phyloP scores from a whole-genome alignment of 2,329 filamentous ascomycete species.

The Scopulariopsis brevicaulis region DNA sequence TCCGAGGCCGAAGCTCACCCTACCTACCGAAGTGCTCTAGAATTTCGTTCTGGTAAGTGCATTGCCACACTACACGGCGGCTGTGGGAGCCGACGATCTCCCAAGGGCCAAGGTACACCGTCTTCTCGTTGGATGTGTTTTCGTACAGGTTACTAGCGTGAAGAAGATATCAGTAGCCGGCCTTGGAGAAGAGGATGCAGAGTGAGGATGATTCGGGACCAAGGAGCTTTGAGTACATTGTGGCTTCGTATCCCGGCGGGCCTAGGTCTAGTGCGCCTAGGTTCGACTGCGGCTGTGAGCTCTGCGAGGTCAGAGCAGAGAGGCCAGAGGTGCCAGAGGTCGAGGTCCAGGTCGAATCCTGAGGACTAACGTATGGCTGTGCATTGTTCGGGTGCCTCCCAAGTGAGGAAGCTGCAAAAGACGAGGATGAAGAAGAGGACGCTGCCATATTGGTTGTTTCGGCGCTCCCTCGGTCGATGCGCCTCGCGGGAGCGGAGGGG shows the following conservation, averaged over 20 bases:
- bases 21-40: slow-evolving; percentile 38
- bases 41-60: slow-evolving; percentile 38
- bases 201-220: not conserved
- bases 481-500: not conserved
- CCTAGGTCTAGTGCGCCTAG: slow-evolving; percentile 36
- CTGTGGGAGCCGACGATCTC: slow-evolving; percentile 34
- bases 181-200: not conserved
- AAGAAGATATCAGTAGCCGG: not conserved
- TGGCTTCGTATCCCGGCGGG: slow-evolving; percentile 41
- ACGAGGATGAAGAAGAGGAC: slow-evolving; percentile 34
- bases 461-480: not conserved
- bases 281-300: slow-evolving; percentile 24
- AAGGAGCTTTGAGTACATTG: slow-evolving; percentile 27
- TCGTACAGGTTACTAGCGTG: slow-evolving; percentile 34
- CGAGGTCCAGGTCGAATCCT: slow-evolving; percentile 31
- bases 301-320: slow-evolving; percentile 26
- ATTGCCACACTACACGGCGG: slow-evolving; percentile 39
- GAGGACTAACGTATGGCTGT: slow-evolving; percentile 25
- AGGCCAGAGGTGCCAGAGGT: slow-evolving; percentile 21
- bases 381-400: slow-evolving; percentile 27
- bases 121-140: slow-evolving; percentile 33
- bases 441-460: slow-evolving; percentile 17
- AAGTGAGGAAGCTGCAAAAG: slow-evolving; percentile 33
- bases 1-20: not conserved
- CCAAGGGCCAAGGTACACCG: slow-evolving; percentile 42